Base-by-base conservation (phyloP, 179 eudicot species). In the Gypsophila paniculata region DNA sequence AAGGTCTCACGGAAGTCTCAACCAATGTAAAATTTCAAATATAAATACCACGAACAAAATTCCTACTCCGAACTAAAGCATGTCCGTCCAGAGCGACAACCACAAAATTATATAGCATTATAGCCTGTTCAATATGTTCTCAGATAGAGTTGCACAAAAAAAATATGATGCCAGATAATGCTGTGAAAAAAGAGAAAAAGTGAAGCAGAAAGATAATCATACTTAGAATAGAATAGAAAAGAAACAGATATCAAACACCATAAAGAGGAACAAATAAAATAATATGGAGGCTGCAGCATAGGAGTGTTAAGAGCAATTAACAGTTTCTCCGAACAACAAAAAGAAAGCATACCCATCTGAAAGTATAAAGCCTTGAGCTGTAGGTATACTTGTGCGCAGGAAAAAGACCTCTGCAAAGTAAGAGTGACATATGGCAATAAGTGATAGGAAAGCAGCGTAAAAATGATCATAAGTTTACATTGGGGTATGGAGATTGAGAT, bases 341-440 rank as follows among this genome's bases (percentile, higher is more conserved):
- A 2, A 62, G 22, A 34, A 34, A 62, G 6, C 36, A 10, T 62
- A 68, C 71, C 71, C 71, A 68, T 68, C 25, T 68, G n/a, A 5
- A 68, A 14, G 71, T 68, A 68, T 14, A 51, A 14, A 29, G 17
- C 58, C 69, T 66, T 66, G 55, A 44, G 70, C 9, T 15, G 71
- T 4, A 48, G 21, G 17, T 9, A 25, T 49, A 68, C 42, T 17
- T 26, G 71, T 8, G 26, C 23, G 49, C 15, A 9, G 23, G 19
- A 21, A 26, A 6, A 32, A 62, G 23, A 18, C 21, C 22, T 26
- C 71, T 68, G 71, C 59, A 68, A 29, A 68, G 2, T 25, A n/a
- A n/a, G 22, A 67, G 70, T 25, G 38, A 8, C 11, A 49, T 15
- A 18, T 25, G 5, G 38, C 13, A 1, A 4, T 29, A 1, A 29